Conservation (phyloP, 495 filamentous ascomycete genomes). For the Melanomma pulvis-pyrius region DNA sequence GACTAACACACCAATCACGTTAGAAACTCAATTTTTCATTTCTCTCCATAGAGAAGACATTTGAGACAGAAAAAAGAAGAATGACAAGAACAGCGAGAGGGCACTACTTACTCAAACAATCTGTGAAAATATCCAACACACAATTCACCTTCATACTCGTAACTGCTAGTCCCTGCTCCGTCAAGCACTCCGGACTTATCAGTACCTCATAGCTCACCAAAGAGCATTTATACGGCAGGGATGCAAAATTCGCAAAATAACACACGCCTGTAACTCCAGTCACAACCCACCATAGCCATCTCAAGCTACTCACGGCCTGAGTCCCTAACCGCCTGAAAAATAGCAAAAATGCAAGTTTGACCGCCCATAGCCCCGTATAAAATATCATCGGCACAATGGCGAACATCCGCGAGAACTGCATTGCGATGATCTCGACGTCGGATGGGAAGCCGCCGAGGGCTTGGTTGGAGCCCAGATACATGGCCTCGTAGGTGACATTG, state of each 20-base stretch:
- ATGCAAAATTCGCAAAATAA: neutral
- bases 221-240: neutral
- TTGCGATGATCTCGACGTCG: neutral
- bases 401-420: neutral
- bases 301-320: conserved; percentile 10
- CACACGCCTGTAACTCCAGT: neutral
- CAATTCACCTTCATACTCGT: conserved; percentile 33
- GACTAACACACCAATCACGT: neutral
- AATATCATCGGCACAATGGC: conserved; percentile 15
- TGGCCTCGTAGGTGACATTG: neutral
- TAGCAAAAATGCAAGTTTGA: conserved; percentile 42
- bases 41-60: too few relatives aligned
- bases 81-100: neutral
- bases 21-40: too few relatives aligned
- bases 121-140: conserved; percentile 41
- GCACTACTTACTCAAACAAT: conserved; percentile 36
- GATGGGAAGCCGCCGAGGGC: too few relatives aligned
- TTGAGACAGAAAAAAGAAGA: too few relatives aligned
- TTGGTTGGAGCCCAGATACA: neutral
- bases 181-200: conserved; percentile 11
- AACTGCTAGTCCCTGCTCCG: neutral
- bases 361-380: conserved; percentile 34
- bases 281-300: neutral
- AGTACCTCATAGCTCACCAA: neutral
- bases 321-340: conserved; percentile 42